Percentiles rank a stretch among this genome's conserved stretches.
These are phyloP conservation scores for Ganoderma lingzhi DNA, from an alignment of 1,284 basidiomycete genomes.

Conservation along the genomic window DNA sequence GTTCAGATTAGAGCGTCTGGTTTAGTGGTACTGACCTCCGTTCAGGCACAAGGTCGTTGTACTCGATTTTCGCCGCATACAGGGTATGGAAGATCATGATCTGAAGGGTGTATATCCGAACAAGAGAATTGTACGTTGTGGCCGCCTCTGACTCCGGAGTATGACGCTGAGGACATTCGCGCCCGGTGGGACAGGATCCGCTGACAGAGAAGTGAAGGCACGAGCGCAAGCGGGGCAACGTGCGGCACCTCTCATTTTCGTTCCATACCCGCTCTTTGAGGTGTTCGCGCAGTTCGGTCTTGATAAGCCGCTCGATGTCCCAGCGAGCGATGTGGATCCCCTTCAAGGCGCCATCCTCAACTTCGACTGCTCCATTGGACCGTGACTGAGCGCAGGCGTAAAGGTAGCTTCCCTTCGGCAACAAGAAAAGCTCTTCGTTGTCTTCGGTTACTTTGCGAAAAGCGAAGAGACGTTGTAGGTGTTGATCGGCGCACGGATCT, in stretches of 20 bases:
- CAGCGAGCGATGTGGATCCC: slow-evolving; percentile 20
- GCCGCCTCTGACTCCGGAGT: slow-evolving; percentile 36
- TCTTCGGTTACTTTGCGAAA: slow-evolving; percentile 36
- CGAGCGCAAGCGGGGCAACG: slow-evolving; percentile 45
- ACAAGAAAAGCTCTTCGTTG: slow-evolving; percentile 35
- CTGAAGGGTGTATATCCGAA: slow-evolving; percentile 56
- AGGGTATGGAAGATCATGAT: slow-evolving; percentile 53
- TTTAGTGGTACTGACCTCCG: slow-evolving; percentile 8
- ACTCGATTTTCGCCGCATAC: slow-evolving; percentile 34
- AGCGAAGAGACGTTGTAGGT: slow-evolving; percentile 48
- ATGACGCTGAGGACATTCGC: slow-evolving; percentile 50
- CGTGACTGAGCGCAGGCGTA: slow-evolving; percentile 1
- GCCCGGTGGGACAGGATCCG: slow-evolving; percentile 45
- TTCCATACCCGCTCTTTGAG: slow-evolving; percentile 42
- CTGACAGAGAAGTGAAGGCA: slow-evolving; percentile 48
- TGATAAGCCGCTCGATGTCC: slow-evolving; percentile 32
- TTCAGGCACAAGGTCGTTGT: slow-evolving; percentile 1
- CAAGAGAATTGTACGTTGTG: slow-evolving; percentile 49
- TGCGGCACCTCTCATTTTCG: slow-evolving; percentile 47
- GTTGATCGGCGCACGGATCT: slow-evolving; percentile 39
- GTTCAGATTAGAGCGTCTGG: too few relatives aligned
- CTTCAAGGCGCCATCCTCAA: slow-evolving; percentile 2
- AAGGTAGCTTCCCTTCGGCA: slow-evolving; percentile 37
- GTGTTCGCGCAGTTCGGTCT: slow-evolving; percentile 36
- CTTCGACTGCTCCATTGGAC: not conserved